Base-by-base conservation (phyloP, 768 basidiomycete species). In the Russula compacta region DNA sequence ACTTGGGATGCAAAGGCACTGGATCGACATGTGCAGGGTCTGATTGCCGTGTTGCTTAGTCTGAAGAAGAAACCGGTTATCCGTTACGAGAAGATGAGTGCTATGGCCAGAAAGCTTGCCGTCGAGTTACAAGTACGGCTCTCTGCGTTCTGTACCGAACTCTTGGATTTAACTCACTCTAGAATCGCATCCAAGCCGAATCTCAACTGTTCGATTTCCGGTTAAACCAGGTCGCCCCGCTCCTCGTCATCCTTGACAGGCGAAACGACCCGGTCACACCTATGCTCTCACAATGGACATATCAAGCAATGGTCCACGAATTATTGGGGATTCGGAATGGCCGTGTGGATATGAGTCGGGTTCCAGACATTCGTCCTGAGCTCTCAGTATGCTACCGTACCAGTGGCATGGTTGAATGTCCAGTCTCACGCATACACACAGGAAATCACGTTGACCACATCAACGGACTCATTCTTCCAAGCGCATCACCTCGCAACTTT, bases 261-360 rank as follows among this genome's bases (percentile, higher is more conserved):
- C 79, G 95, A 64, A 98, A 97, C 73, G 97, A 99, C 69, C 97
- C 97, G 2, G 92, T 98, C 6, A 98, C 97, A 0, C 97, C 97
- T 4, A 75, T 98, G 40, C 79, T 98, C 35, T 92, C 92, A 2
- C 97, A 98, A 73, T 98, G 97, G 97, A 98, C 97, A 29, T 98
- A 98, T 74, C 95, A 98, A 71, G 97, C 95, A 1, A 98, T 98
- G 95, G 97, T 98, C 0, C 97, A 99, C 69, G 97, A 98, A 71
- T 77, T 97, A 14, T 74, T 98, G 7, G 88, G 90, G 2, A 97
- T 99, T 49, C 86, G 89, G 63, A 98, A 98, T 69, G 95, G 95
- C 19, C 81, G 97, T 60, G 94, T 98, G 4, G 85, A 92, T 69
- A 73, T 95, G 48, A 83, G 81, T 63, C 75, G 83, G 62, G 92